phyloP scores from a whole-genome alignment of 164 flowering plant species.

The Nymphaea thermarum region DNA sequence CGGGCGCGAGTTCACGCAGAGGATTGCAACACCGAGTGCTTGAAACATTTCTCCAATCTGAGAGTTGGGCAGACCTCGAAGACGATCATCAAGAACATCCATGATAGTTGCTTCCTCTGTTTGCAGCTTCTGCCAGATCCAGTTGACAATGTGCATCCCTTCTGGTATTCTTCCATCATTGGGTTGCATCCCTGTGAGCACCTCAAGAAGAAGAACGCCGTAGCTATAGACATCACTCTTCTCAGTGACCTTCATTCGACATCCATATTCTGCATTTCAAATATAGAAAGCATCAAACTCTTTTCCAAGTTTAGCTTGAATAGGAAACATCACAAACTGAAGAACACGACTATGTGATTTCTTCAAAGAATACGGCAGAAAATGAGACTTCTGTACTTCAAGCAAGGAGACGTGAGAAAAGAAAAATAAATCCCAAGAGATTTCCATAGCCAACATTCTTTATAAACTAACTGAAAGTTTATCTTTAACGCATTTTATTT shows the following conservation, averaged over 20 bases:
- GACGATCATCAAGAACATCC: conserved; percentile 31
- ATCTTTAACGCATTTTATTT: too few relatives aligned
- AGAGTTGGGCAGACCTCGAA: conserved; percentile 24
- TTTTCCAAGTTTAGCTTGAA: background rate
- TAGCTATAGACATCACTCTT: conserved; percentile 62
- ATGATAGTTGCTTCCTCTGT: conserved; percentile 15
- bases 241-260: conserved; percentile 44
- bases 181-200: conserved; percentile 47
- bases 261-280: conserved; percentile 46
- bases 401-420: too few relatives aligned
- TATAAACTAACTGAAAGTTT: too few relatives aligned
- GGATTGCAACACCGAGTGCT: conserved; percentile 45
- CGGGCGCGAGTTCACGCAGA: conserved; percentile 37
- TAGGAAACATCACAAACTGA: background rate
- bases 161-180: conserved; percentile 32
- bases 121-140: conserved; percentile 28
- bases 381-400: too few relatives aligned
- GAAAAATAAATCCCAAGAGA: too few relatives aligned
- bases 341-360: background rate
- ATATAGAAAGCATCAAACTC: background rate
- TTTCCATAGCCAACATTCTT: too few relatives aligned
- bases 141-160: conserved; percentile 34
- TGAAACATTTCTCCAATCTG: conserved; percentile 51
- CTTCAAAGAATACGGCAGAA: too few relatives aligned
- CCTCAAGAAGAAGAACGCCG: conserved; percentile 53